Conservation (phyloP, 2,329 filamentous ascomycete genomes). For the Ascosphaera aggregata region DNA sequence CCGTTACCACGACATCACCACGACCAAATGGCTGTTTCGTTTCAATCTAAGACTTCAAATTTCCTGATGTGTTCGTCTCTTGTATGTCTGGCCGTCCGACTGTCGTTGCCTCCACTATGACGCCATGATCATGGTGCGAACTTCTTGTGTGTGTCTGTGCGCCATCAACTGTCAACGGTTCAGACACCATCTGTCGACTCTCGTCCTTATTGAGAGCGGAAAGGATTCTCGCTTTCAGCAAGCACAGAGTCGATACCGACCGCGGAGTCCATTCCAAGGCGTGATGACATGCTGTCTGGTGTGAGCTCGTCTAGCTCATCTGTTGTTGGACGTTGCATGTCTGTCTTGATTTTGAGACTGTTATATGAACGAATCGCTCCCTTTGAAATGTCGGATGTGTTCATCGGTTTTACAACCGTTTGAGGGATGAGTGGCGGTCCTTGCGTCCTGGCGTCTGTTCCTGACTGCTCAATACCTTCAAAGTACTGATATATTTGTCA, state of each 20-base stretch:
- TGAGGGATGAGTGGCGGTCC: constrained; percentile 20
- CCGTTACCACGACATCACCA: too few relatives aligned
- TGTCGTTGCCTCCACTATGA: too few relatives aligned
- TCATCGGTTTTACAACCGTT: constrained; percentile 9
- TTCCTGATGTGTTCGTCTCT: too few relatives aligned
- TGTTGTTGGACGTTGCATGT: constrained; percentile 11
- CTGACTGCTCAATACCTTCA: constrained; percentile 45
- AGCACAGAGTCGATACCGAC: constrained; percentile 1
- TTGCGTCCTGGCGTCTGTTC: constrained; percentile 23
- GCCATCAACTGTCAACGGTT: too few relatives aligned
- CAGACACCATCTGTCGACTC: too few relatives aligned
- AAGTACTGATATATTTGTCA: constrained; percentile 29
- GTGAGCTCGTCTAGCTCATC: constrained; percentile 22
- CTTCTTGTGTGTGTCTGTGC: too few relatives aligned
- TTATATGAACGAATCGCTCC: constrained; percentile 6
- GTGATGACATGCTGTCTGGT: constrained; percentile 25
- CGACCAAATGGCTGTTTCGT: too few relatives aligned
- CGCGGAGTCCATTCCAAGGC: constrained; percentile 11
- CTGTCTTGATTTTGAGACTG: constrained; percentile 21
- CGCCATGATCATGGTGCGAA: too few relatives aligned
- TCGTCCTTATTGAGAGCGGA: not conserved
- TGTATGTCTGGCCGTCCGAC: too few relatives aligned
- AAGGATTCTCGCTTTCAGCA: constrained; percentile 1
- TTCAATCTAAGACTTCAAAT: too few relatives aligned
- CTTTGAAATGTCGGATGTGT: constrained; percentile 7